Base-by-base conservation (phyloP, 2,329 filamentous ascomycete genomes). In the Cadophora gregata region DNA sequence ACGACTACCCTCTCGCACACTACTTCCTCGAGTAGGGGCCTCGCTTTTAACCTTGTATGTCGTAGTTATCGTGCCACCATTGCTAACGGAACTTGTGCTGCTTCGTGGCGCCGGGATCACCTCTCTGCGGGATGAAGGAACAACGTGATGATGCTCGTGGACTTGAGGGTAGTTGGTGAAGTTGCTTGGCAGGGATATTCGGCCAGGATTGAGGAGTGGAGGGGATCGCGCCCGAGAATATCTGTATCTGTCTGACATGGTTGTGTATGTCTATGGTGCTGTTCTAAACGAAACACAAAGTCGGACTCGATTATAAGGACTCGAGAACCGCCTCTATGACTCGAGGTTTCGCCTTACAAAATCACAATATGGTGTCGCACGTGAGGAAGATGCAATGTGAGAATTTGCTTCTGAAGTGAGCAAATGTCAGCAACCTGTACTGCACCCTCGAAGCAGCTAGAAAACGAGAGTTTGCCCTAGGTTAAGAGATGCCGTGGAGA, bases 41-140 rank as follows among this genome's bases (percentile, higher is more conserved):
- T 89, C 86, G 58, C 85, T 82, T 64, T 81, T 81, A 63, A 87
- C 81, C 62, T 85, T 84, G 72, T 88, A 89, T 12, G 85, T 85
- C 59, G 84, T 85, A 21, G 85, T 83, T 10, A 84, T 79, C 71
- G 74, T 79, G 75, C 69, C 70, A 24, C 67, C 69, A 27, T 64
- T 67, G 61, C 58, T 72, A 42, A 70, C 66, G 33, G 72, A 67
- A 29, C 78, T 78, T 62, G 71, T 79, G 70, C 70, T 76, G 70
- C 71, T 80, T 75, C 73, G 80, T 58, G 76, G 68, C 45, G 76
- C 67, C 60, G 79, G 73, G 67, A 79, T 76, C 25, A 71, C 51
- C 61, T 77, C 76, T 29, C 79, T 79, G 65, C 75, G 72, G 7
- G 69, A 71, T 33, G 80, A 77, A 21, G 85, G 84, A 74, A 86